Evolutionary conservation across 2,329 filamentous ascomycete genomes (phyloP), one percentile per base, ranked within the genome.

Genomic region (Calonectria fujianensis): DNA sequence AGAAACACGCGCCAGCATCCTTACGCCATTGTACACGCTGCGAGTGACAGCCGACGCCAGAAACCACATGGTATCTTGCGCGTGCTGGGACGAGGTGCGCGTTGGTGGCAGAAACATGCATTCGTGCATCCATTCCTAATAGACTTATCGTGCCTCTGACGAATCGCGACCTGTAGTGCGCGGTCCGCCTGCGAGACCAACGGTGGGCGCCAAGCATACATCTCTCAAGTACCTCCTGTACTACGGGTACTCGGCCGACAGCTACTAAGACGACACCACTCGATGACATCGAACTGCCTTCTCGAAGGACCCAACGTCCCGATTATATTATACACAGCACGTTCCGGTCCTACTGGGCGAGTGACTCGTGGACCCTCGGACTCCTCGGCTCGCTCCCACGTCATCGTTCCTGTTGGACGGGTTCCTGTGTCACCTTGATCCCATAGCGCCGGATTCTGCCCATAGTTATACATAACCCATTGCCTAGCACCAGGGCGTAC

Each of bases 241-340:
- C 45, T n/a, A 32, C 16, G 16, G 52, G 52, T 57, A 45, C 50
- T 50, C 48, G 50, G 27, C 32, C 29, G 35, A 52, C 45, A 48
- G 39, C 32, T 50, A 54, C 51, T 57, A 64, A 48, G 69, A 71
- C 69, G 59, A 71, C 51, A 59, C 66, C 51, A 50, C 37, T 69
- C 20, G 29, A 68, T 39, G 16, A 41, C 20, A 32, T 16, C 27
- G 37, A 13, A 57, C 37, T 57, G 37, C 29, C 37, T 65, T 32
- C 14, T 70, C 45, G 27, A 54, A 39, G 48, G 35, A 59, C 51
- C 50, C 29, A 50, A 50, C 48, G 48, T 48, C 29, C 27, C 39
- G 32, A 63, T 61, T 61, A 65, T 57, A 65, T 29, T 69, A 71
- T 71, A 71, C 69, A 54, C 27, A 48, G 29, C 39, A 48, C 39